Evolutionary conservation across 148 eudicot species (phyloP).

Genomic region (Diospyros kaki): DNA sequence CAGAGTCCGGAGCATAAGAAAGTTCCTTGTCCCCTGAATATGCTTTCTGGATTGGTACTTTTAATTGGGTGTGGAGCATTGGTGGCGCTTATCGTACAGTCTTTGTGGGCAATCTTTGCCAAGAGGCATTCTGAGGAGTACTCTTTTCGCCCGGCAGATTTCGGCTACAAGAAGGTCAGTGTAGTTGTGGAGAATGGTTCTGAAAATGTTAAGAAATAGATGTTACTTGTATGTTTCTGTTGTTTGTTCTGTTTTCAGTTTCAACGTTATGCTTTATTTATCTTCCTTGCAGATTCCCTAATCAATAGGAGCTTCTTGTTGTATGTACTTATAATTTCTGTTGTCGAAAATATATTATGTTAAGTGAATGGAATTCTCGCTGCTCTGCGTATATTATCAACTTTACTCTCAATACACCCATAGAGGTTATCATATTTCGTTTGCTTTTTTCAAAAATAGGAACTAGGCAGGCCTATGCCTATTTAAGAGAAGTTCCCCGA

Average conservation of each 20-base stretch:
- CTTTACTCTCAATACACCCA: not conserved
- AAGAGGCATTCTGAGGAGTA: slow-evolving; percentile 27
- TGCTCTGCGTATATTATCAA: not conserved
- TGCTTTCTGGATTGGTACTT: slow-evolving; percentile 52
- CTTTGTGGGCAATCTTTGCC: slow-evolving; percentile 43
- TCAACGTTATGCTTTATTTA: not conserved
- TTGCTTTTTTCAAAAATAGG: not conserved
- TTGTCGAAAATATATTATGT: not conserved
- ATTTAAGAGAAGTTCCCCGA: not conserved
- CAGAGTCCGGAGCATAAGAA: slow-evolving; percentile 14
- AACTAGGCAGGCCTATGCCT: not conserved
- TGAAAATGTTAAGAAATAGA: slow-evolving; percentile 30
- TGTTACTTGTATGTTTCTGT: not conserved
- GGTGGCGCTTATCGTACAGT: slow-evolving; percentile 37
- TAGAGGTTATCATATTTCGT: not conserved
- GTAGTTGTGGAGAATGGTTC: slow-evolving; percentile 37
- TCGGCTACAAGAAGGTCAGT: slow-evolving; percentile 55
- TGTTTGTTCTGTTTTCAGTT: not conserved
- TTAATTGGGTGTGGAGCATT: slow-evolving; percentile 57
- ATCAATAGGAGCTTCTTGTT: not conserved
- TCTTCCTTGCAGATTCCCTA: not conserved
- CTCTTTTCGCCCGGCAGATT: slow-evolving; percentile 27
- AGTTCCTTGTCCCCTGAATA: slow-evolving; percentile 29
- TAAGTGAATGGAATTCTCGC: not conserved
- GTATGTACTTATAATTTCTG: not conserved